Base-by-base conservation (phyloP, 2,329 filamentous ascomycete genomes). In the Apiospora sp. region DNA sequence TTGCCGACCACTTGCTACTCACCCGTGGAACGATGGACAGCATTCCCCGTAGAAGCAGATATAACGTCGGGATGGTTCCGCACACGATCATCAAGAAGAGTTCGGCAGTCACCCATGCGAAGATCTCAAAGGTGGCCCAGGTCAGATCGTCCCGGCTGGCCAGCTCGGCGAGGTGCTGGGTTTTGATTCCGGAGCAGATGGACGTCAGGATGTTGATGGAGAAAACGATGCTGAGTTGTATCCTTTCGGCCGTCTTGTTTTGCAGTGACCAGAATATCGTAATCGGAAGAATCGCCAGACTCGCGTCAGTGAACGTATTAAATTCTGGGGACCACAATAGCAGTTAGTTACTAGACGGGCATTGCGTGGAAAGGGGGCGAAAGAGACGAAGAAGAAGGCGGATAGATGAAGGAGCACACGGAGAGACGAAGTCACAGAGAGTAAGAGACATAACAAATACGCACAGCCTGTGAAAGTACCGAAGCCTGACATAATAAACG, bases 71-170 rank as follows among this genome's bases (percentile, higher is more conserved):
- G 16, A 69, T 16, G 13, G 46, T 54, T 2, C 30, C 46, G 46
- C 68, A 69, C 14, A 69, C 30, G 27, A 69, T 69, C 44, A 69
- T 69, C 27, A 69, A 22, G 30, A 51, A 69, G 41, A 69, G 44
- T 22, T 69, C 46, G 22, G 68, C 68, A 5, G 68, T 69, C 3
- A 48, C 68, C 46, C 46, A 69, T n/a, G 44, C 67, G 43, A 69
- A 69, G 12, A 69, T 37, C 43, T 69, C 67, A n/a, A 48, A 69
- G 10, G 44, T 69, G 24, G 67, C 67, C 67, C 44, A 49, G 14
- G 67, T 69, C 22, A 69, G 7, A 13, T 69, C 68, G 13, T 69
- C 68, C 4, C 68, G 68, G 68, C 54, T 48, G 0, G 68, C 43
- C 14, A 69, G 68, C 46, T n/a, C 68, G 43, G n/a, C 30, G 14